Evolutionary conservation across 2,329 filamentous ascomycete species (phyloP), one percentile per base, ranked within the genome.

Genomic region (Colletotrichum sansevieriae): DNA sequence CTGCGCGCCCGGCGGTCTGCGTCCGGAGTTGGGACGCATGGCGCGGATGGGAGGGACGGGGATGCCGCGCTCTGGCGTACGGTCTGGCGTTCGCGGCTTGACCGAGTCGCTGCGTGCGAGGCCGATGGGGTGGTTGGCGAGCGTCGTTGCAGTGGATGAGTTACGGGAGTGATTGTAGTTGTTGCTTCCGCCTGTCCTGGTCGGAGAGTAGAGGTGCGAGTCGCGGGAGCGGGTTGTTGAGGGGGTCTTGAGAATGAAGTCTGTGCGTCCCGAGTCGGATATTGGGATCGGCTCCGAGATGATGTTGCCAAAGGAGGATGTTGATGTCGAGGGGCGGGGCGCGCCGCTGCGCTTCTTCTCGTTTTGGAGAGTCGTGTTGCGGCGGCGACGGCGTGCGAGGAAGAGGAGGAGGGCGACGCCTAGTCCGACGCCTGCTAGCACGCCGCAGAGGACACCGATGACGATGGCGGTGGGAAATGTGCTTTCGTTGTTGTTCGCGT

Each of bases 271-370:
- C 55, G 77, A 76, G 72, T 80, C 78, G 22, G 78, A 73, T 63
- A 79, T 75, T 54, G 85, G 78, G 65, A 90, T 82, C 68, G 90
- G 82, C 73, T 90, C 84, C 70, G 86, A 89, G 72, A 90, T 85
- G 54, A 87, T 82, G 73, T 84, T 84, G 69, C 82, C 80, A 62
- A 83, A 84, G 4, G 79, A 80, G 29, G 81, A 81, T 6, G 77
- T 77, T 0, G 77, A 78, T 11, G 72, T 75, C 9, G 75, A 70
- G 75, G 55, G 75, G 65, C 44, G 70, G 71, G 37, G 57, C 41
- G 29, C 61, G 35, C 15, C 65, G 54, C 43, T 65, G 49, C 54
- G 71, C 63, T 76, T 67, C 71, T 74, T 66, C 65, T 71, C 54
- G 52, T 71, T 57, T 59, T 37, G 20, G 39, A 64, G n/a, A 55